Conservation (phyloP, 164 flowering plant genomes). For the Piper betle region DNA sequence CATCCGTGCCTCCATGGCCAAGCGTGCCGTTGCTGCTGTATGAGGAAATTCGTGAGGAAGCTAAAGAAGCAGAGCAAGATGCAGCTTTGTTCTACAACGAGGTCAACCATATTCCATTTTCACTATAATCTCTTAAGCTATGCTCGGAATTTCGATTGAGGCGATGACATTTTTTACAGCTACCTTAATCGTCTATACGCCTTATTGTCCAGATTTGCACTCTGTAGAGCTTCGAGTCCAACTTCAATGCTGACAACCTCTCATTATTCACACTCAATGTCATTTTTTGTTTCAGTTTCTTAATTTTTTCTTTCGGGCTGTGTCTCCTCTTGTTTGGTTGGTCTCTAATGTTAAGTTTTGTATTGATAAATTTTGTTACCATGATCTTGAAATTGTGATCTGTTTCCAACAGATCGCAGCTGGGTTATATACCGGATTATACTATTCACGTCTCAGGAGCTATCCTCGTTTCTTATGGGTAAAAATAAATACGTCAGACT, state of each 20-base stretch:
- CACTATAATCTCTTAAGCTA: slow-evolving; percentile 52
- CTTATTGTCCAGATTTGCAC: slow-evolving; percentile 46
- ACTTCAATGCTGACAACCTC: slow-evolving; percentile 9
- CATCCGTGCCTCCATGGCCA: too few species aligned
- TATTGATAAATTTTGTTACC: too few species aligned
- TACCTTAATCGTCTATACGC: slow-evolving; percentile 23
- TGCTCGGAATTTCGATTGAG: slow-evolving; percentile 45
- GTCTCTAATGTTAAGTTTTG: too few species aligned
- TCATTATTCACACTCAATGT: neutral
- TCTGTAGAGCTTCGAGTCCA: slow-evolving; percentile 8
- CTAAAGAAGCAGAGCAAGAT: slow-evolving; percentile 26
- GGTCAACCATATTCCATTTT: slow-evolving; percentile 26
- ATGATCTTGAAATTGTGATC: too few species aligned
- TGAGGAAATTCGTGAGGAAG: slow-evolving; percentile 29
- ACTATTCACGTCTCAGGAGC: too few species aligned
- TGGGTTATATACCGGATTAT: too few species aligned
- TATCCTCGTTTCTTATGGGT: too few species aligned
- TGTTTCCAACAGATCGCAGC: too few species aligned
- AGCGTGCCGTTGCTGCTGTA: slow-evolving; percentile 8
- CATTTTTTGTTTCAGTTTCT: too few species aligned
- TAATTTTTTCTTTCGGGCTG: too few species aligned
- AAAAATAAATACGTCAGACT: too few species aligned
- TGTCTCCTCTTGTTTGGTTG: too few species aligned
- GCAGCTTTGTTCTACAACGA: slow-evolving; percentile 11
- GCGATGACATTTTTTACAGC: slow-evolving; percentile 23